Evolutionary conservation across 2,329 filamentous ascomycete genomes (phyloP).

Genomic region (Bipolaris oryzae): DNA sequence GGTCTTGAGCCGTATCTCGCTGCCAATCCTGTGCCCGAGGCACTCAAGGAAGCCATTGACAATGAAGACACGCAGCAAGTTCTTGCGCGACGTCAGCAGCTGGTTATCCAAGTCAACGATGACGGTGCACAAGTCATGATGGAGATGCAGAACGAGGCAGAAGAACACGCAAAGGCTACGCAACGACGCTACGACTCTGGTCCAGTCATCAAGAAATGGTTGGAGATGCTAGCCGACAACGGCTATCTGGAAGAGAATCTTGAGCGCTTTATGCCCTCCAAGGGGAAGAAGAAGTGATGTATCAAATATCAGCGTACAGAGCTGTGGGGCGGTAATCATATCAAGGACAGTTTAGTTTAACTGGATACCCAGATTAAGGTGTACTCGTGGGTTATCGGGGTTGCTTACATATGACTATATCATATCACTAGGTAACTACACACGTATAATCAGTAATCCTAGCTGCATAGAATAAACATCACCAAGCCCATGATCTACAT

Average conservation of each 20-base stretch:
- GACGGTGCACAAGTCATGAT: slow-evolving; percentile 51
- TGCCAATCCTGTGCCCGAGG: slow-evolving; percentile 16
- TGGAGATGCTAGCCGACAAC: slow-evolving; percentile 71
- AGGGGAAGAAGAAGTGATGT: slow-evolving; percentile 3
- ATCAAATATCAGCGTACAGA: not conserved
- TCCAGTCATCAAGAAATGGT: slow-evolving; percentile 70
- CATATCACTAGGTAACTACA: not conserved
- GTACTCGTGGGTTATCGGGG: not conserved
- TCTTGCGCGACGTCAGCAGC: slow-evolving; percentile 22
- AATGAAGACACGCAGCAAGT: slow-evolving; percentile 27
- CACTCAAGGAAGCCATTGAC: slow-evolving; percentile 25
- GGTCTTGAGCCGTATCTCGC: slow-evolving; percentile 23
- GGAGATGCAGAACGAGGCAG: slow-evolving; percentile 55
- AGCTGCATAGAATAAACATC: too few relatives aligned
- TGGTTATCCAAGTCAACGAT: slow-evolving; percentile 34
- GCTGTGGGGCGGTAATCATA: not conserved
- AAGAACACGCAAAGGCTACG: slow-evolving; percentile 60
- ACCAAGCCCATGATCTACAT: too few relatives aligned
- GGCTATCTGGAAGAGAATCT: slow-evolving; percentile 58
- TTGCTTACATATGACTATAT: not conserved
- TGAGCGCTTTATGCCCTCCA: slow-evolving; percentile 25
- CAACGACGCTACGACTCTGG: slow-evolving; percentile 71
- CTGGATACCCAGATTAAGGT: not conserved
- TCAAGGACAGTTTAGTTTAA: not conserved
- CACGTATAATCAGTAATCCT: not conserved